Evolutionary conservation across 495 filamentous ascomycete species (phyloP), one percentile per base, ranked within the genome.

Genomic region (Apodospora peruviana): DNA sequence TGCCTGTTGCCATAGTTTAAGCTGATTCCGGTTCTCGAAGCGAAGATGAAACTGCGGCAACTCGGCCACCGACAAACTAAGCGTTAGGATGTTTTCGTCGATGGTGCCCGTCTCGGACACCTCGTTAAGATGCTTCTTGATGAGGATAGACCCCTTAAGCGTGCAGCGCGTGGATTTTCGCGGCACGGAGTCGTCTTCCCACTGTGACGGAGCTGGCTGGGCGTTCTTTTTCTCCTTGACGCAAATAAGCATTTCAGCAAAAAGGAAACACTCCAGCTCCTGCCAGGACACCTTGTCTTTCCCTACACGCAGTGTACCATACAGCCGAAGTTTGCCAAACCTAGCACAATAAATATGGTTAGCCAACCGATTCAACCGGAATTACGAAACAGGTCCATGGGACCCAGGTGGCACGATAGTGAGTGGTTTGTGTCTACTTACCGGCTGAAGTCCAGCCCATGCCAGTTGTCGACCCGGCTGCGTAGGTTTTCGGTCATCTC

Each of bases 211-310:
- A 32, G 47, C 35, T 27, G 42, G 65, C 5, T 78, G 74, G 3
- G 72, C 53, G 21, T 75, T 66, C 66, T 90, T 94, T 78, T 95
- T 96, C 61, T 97, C 93, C 68, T 96, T 99, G 50, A 97, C 90
- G 64, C 93, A 99, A 54, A 99, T 99, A 44, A 99, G 90, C 93
- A 99, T 99, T 68, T 97, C 93, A 3, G 85, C 87, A 61, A 97
- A 99, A 18, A 99, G 78, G 68, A 88, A 99, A 65, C 94, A 99
- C 64, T 97, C 90, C 45, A 99, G 68, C 61, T 99, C 94, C 71
- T 99, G 93, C 93, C 93, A 99, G 11, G 93, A 91, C 56, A 93
- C 79, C 53, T 90, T 89, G 64, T 99, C 93, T 58, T 97, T 99
- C 54, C 94, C 93, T 18, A 99, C 93, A 46, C 86, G 83, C 53